Base-by-base conservation (phyloP, 1,284 basidiomycete species). In the Cystobasidium sp. region DNA sequence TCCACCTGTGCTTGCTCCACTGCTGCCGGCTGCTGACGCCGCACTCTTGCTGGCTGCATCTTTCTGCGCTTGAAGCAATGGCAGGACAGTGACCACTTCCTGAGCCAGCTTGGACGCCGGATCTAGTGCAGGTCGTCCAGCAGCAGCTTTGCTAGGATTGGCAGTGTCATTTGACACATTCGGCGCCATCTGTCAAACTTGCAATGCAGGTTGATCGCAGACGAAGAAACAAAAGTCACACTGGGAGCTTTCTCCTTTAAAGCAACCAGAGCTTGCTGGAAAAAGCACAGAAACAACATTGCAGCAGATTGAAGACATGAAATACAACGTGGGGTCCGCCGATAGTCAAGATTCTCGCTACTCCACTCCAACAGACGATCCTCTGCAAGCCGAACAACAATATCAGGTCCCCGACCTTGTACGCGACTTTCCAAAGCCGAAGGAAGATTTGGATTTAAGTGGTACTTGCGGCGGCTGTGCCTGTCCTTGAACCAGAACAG, bases 331-430 rank as follows among this genome's bases (percentile, higher is more conserved):
- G 31, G 31, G 31, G 5, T 31, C 31, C 5, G 31, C 31, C 5
- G 31, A 31, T 2, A 2, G 31, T 31, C 31, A 31, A 31, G 31
- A 31, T 31, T 31, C n/a, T 31, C 31, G 31, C 31, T 31, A 49
- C 14, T 49, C 46, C 46, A 49, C 46, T 49, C 31, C 31, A 1
- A 31, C 31, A 31, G 31, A 31, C 31, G 31, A 31, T 31, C 31
- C 31, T 5, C 5, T 31, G 31, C n/a, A n/a, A n/a, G n/a, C 31
- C 31, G 5, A 31, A 31, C 31, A 2, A 31, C 31, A 31, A 31
- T 31, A 31, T 39, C 53, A 66, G 20, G 64, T 66, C n/a, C 64
- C 64, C 24, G 51, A 66, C 37, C 64, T 39, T 8, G 64, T 55
- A 37, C 64, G 41, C 37, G 64, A 52, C 20, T 66, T 66, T n/a